Base-by-base conservation (phyloP, 345 rosid species). In the Hibiscus tridactylites region DNA sequence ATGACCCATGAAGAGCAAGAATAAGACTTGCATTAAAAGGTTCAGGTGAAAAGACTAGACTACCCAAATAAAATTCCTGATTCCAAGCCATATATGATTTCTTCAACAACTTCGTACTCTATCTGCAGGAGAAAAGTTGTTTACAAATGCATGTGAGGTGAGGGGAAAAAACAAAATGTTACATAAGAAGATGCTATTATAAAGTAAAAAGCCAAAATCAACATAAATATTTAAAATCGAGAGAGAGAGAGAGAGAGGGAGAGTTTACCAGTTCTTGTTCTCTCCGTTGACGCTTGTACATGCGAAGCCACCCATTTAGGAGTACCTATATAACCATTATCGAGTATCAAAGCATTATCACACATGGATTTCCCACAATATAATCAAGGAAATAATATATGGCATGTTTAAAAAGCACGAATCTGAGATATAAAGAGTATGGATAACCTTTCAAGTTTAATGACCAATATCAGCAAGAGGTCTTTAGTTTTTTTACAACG, bases 61-160 rank as follows among this genome's bases (percentile, higher is more conserved):
- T 88, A 95, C 99, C 99, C 99, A 75, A 95, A 95, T 74, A 95
- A 76, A 74, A 92, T 80, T 73, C 99, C 99, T 72, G 97, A 95
- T 82, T 95, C 97, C 87, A 92, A 77, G 75, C 99, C 97, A 73
- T 86, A 92, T 72, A 95, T 95, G 65, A 95, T 95, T 83, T 95
- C 99, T 83, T 95, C 99, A 81, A 90, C 92, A 61, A 95, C 97
- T 85, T 95, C 99, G 85, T 84, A 89, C 71, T 89, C 97, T 83
- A 82, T 77, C 99, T 92, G 86, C 80, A 80, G 58, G 61, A 66
- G 63, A 84, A 65, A 76, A 74, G 6, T 57, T 60, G 56, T 33
- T 59, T 59, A 39, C 53, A 44, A 77, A 15, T 13, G 52, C 74
- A 50, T 17, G 13, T 50, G 60, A 47, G 29, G 65, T 1, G 65